Evolutionary conservation across 345 rosid genomes (phyloP), one percentile per base, ranked within the genome.

Genomic region (Chamaenerion angustifolium): DNA sequence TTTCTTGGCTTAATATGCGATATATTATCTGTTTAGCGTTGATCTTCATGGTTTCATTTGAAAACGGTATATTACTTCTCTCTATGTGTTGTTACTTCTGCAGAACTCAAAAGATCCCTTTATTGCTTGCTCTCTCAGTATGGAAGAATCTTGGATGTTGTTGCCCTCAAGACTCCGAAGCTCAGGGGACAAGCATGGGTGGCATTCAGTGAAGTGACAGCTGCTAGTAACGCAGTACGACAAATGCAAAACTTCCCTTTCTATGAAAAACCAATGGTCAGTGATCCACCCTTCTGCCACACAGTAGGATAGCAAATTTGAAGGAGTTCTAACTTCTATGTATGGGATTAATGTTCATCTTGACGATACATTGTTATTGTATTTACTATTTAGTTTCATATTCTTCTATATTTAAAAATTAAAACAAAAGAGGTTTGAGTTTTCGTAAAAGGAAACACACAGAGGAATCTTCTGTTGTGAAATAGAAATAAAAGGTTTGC

Each of bases 171-270:
- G 86, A 88, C 96, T 2, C 73, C 90, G 0, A 88, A 73, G 77
- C 99, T 93, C 56, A 74, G 95, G 8, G 96, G 99, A 19, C 99
- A 93, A 71, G 99, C 96, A 17, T 93, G 99, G 99, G 86, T 93
- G 50, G 80, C 73, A 16, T 93, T 88, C 59, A 79, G 76, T 66
- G 99, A 93, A 68, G 80, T 88, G 60, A 79, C 87, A 9, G 81
- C 99, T 58, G 94, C 99, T 50, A 88, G 90, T 63, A 80, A 85
- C 59, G 96, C 96, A 0, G 87, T 88, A n/a, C 75, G 94, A 45
- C 96, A 88, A 59, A 93, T 88, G 99, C 96, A 93, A 40, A 88
- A 83, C 54, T 88, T 93, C 53, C 99, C 96, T 7, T 85, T 93
- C 60, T 88, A 88, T 52, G 96, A 93, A 59, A 93, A 88, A 61